Percentiles rank a stretch among this genome's conserved stretches.
phyloP scores from a whole-genome alignment of 768 basidiomycete species.

The Leccinum uliginosum region DNA sequence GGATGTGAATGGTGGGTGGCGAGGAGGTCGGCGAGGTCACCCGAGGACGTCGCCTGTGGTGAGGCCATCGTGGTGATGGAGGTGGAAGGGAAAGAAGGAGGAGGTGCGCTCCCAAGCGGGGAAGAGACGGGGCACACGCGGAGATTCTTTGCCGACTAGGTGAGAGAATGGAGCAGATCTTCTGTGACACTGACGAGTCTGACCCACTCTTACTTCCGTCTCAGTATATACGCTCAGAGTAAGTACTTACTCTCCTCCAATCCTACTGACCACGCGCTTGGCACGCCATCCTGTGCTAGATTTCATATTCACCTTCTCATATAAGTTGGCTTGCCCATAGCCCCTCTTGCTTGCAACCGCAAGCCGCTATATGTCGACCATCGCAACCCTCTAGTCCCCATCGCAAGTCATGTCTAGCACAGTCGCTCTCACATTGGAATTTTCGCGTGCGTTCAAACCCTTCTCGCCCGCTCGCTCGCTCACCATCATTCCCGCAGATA shows the following conservation, averaged over 20 bases:
- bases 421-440: slow-evolving; percentile 17
- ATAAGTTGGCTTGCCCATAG: slow-evolving; percentile 32
- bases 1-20: slow-evolving; percentile 44
- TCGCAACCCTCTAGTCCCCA: slow-evolving; percentile 9
- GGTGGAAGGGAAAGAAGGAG: slow-evolving; percentile 5
- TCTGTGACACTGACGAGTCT: no score
- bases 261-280: slow-evolving; percentile 27
- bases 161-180: neutral
- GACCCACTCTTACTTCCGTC: slow-evolving; percentile 27
- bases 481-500: slow-evolving; percentile 13
- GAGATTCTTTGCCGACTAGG: neutral
- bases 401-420: slow-evolving; percentile 16
- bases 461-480: neutral
- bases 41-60: slow-evolving; percentile 39
- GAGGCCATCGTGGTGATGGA: slow-evolving; percentile 39
- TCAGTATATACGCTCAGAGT: slow-evolving; percentile 23
- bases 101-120: neutral
- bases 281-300: slow-evolving; percentile 31
- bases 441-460: slow-evolving; percentile 21
- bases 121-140: slow-evolving; percentile 3
- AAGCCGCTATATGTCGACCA: slow-evolving; percentile 22
- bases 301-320: slow-evolving; percentile 27
- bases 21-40: slow-evolving; percentile 47
- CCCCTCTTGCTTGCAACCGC: slow-evolving; percentile 27
- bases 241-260: slow-evolving; percentile 7